A percentile compares a stretch with the other conserved stretches of the same genome.
Conservation (phyloP, 257 asterid genomes). For the Avicennia marina region DNA sequence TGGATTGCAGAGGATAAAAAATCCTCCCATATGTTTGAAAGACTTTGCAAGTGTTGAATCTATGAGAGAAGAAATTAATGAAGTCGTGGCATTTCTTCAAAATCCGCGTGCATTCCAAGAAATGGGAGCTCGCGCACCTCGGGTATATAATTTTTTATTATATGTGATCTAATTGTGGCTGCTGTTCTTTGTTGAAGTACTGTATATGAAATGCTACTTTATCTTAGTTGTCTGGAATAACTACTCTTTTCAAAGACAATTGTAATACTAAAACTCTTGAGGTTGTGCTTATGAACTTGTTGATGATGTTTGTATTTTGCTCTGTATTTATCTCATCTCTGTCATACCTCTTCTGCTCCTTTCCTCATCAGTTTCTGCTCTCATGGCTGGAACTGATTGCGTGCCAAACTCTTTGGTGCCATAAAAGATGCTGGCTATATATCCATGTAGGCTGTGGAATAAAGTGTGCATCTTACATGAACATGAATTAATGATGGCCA, state of each 20-base stretch:
- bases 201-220: background rate
- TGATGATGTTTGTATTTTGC: background rate
- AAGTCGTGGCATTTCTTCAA: slow-evolving; percentile 90
- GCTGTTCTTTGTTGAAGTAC: slow-evolving; percentile 6
- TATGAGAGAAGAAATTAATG: slow-evolving; percentile 92
- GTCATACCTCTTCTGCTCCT: background rate
- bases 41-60: slow-evolving; percentile 96
- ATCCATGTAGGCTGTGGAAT: background rate
- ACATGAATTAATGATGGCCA: no score
- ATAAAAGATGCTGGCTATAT: background rate
- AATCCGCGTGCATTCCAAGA: slow-evolving; percentile 92
- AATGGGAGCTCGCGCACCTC: slow-evolving; percentile 99
- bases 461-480: no score
- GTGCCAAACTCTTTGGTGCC: background rate
- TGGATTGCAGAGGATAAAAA: slow-evolving; percentile 74
- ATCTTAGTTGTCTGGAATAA: slow-evolving; percentile 10
- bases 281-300: background rate
- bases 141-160: slow-evolving; percentile 51
- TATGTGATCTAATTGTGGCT: slow-evolving; percentile 9
- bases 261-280: background rate
- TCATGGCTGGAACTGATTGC: background rate
- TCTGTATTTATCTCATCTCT: background rate
- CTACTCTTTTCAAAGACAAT: background rate
- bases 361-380: background rate
- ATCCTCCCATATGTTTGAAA: slow-evolving; percentile 83